Conservation (phyloP, 371 early-diverging fungal species). For the Amoeboaphelidium protococcarum region DNA sequence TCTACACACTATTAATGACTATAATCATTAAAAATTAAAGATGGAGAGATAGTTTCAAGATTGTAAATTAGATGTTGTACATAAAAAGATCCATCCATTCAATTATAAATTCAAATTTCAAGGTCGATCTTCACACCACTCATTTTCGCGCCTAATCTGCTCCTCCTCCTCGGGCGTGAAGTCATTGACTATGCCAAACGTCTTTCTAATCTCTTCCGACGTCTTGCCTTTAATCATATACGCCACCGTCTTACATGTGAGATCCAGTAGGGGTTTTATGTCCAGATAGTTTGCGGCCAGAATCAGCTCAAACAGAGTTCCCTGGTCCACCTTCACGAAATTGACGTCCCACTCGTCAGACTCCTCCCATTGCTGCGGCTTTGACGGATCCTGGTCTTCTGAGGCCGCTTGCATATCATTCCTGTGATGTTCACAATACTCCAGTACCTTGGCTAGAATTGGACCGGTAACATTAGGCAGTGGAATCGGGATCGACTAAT, state of each 20-base stretch:
- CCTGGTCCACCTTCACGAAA: conserved; percentile 60
- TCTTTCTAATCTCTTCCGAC: conserved; percentile 73
- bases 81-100: too few relatives aligned
- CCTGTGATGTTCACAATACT: conserved; percentile 55
- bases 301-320: conserved; percentile 59
- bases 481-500: conserved; percentile 29
- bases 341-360: conserved; percentile 54
- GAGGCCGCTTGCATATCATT: conserved; percentile 23
- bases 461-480: conserved; percentile 66
- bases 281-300: conserved; percentile 87
- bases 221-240: conserved; percentile 89
- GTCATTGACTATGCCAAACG: conserved; percentile 80
- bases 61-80: too few relatives aligned
- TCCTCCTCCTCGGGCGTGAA: conserved; percentile 85
- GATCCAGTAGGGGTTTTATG: conserved; percentile 69
- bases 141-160: conserved; percentile 65
- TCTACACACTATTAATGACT: too few relatives aligned
- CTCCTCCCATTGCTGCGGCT: conserved; percentile 21
- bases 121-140: conserved; percentile 61
- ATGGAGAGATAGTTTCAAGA: too few relatives aligned
- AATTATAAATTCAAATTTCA: too few relatives aligned
- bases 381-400: conserved; percentile 19
- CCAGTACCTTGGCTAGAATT: conserved; percentile 45
- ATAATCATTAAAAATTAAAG: too few relatives aligned
- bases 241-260: conserved; percentile 89